Evolutionary conservation across 495 filamentous ascomycete species (phyloP), one percentile per base, ranked within the genome.

Genomic region (Delitschia confertaspora): DNA sequence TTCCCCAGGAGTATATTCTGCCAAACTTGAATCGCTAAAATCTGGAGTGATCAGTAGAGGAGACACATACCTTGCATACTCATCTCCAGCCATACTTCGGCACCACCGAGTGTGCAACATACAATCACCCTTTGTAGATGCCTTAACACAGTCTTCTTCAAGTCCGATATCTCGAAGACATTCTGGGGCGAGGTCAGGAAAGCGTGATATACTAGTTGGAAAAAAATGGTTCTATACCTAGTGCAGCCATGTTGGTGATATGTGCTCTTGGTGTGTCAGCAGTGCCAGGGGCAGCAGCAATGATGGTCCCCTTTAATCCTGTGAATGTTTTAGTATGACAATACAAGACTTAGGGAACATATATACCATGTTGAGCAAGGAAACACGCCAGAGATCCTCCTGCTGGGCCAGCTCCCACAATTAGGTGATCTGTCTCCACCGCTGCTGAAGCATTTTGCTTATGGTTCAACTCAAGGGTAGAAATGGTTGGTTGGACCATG

Each of bases 171-270:
- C 72, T 16, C 72, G 68, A 6, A 76, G 60, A 55, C 70, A 73
- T 56, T 76, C 72, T 66, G 34, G 18, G 16, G 9, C 13, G 19
- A 54, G n/a, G 44, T 50, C 30, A 19, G 4, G 37, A 19, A 10
- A 2, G 33, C 13, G 18, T 29, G 1, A 0, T 3, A 17, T n/a
- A 10, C 11, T 47, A 8, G 8, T 30, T 8, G 26, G 26, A 30
- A 13, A 13, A 8, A 13, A 30, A 8, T 30, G n/a, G n/a, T n/a
- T 9, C 17, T 38, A 6, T 21, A 68, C 64, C 66, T 11, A 71
- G 50, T 1, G 69, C 78, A 23, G 78, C 78, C 45, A 82, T 76
- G 44, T 75, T 76, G 16, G 69, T 74, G 37, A 75, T 74, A 43
- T 75, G 73, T 1, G 72, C 73, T 1, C 73, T 53, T 3, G 73